phyloP scores from a whole-genome alignment of 495 filamentous ascomycete genomes.

The Penicillium dipodomyicola region DNA sequence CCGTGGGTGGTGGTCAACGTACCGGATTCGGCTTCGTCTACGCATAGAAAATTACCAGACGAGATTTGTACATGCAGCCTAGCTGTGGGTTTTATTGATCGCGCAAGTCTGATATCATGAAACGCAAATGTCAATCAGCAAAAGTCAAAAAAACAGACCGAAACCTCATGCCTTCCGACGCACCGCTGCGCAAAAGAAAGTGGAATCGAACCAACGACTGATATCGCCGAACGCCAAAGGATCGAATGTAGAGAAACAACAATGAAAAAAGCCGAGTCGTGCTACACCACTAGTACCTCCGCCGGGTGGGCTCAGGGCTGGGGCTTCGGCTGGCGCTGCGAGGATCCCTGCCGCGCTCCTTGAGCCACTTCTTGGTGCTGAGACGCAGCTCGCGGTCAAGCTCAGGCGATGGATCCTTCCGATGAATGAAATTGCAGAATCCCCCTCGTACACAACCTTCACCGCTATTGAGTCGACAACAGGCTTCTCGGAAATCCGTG shows the following conservation, averaged over 20 bases:
- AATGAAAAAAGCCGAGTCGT: conserved; percentile 13
- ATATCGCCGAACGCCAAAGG: conserved; percentile 35
- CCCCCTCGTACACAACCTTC: conserved; percentile 95
- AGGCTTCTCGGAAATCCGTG: conserved; percentile 97
- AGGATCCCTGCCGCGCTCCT: conserved; percentile 78
- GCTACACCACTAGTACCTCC: conserved; percentile 52
- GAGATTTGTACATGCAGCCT: not conserved
- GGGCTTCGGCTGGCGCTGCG: conserved; percentile 74
- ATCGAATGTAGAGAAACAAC: conserved; percentile 14
- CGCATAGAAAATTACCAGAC: not conserved
- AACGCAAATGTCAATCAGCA: conserved; percentile 24
- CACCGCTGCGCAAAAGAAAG: conserved; percentile 23
- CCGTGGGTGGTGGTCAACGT: not conserved
- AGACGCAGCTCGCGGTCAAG: conserved; percentile 85
- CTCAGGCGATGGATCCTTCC: conserved; percentile 87
- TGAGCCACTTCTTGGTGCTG: conserved; percentile 93
- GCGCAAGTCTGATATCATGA: conserved; percentile 28
- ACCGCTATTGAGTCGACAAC: conserved; percentile 88
- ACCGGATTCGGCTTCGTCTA: not conserved
- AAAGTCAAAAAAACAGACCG: conserved; percentile 20
- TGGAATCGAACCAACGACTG: conserved; percentile 21
- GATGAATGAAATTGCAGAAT: conserved; percentile 99
- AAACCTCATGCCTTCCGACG: conserved; percentile 16
- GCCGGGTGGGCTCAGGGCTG: conserved; percentile 72
- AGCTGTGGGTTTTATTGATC: conserved; percentile 10